Conservation (phyloP, 768 basidiomycete genomes). For the Podaxis sp. region DNA sequence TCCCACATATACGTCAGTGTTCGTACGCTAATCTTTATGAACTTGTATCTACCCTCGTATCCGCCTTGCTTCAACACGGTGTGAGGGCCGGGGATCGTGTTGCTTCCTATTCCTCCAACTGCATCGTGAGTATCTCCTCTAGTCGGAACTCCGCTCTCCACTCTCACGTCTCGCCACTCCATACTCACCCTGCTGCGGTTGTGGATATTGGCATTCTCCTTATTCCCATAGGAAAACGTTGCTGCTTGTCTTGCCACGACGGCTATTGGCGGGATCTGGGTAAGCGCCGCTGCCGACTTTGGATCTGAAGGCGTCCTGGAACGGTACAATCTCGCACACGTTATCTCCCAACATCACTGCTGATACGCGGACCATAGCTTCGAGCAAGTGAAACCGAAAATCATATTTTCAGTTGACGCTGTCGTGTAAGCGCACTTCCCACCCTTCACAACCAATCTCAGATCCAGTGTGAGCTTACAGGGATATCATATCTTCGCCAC, state of each 20-base stretch:
- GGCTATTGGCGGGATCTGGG: slow-evolving; percentile 80
- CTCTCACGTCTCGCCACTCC: slow-evolving; percentile 6
- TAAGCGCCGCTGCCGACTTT: slow-evolving; percentile 80
- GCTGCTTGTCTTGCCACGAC: slow-evolving; percentile 65
- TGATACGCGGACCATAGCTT: slow-evolving; percentile 33
- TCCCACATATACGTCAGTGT: slow-evolving; percentile 41
- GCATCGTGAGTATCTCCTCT: slow-evolving; percentile 50
- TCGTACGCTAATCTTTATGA: slow-evolving; percentile 60
- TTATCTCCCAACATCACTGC: slow-evolving; percentile 6
- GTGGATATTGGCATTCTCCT: slow-evolving; percentile 1
- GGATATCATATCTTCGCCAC: neutral
- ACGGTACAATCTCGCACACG: slow-evolving; percentile 39
- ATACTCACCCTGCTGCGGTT: slow-evolving; percentile 15
- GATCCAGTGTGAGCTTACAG: slow-evolving; percentile 8
- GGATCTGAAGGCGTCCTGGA: slow-evolving; percentile 77
- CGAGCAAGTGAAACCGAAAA: slow-evolving; percentile 73
- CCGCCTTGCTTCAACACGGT: slow-evolving; percentile 51
- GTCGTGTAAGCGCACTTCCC: slow-evolving; percentile 50
- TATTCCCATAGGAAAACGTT: slow-evolving; percentile 55
- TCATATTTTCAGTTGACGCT: slow-evolving; percentile 72
- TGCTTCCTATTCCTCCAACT: slow-evolving; percentile 77
- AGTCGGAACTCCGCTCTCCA: slow-evolving; percentile 8
- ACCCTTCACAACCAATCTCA: slow-evolving; percentile 12
- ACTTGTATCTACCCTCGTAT: slow-evolving; percentile 54
- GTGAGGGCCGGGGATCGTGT: slow-evolving; percentile 68